Conservation (phyloP, 225 moss, liverwort and hornwort species). For the Anthoceros angustus region DNA sequence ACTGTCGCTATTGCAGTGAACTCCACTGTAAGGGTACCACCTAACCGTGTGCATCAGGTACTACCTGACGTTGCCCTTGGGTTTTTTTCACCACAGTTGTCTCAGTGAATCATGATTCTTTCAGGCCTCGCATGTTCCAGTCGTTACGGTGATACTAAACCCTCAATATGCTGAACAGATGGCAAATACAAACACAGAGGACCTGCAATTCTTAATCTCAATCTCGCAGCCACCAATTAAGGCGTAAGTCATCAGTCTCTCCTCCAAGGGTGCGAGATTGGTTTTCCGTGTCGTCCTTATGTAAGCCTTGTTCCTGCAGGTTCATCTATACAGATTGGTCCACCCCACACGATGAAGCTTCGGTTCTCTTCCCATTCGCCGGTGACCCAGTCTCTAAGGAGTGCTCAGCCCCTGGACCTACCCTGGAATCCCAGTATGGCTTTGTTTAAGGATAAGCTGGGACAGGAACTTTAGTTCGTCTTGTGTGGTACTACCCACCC, state of each 20-base stretch:
- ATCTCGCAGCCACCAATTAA: conserved; percentile 41
- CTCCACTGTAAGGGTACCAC: conserved; percentile 48
- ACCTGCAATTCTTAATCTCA: conserved; percentile 20
- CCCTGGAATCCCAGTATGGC: no score
- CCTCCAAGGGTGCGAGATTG: background rate
- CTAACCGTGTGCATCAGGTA: conserved; percentile 72
- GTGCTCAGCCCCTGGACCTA: no score
- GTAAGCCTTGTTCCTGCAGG: conserved; percentile 15
- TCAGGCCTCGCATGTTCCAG: background rate
- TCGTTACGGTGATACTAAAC: background rate
- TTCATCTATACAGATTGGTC: conserved; percentile 31
- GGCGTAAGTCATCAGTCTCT: conserved; percentile 17
- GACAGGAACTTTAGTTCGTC: no score
- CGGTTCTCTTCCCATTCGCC: background rate
- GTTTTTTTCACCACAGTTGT: background rate
- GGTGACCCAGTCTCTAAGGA: no score
- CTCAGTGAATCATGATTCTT: background rate
- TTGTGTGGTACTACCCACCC: no score
- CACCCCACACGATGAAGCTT: conserved; percentile 20
- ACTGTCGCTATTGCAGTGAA: conserved; percentile 32
- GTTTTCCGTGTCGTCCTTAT: background rate
- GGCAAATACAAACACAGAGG: conserved; percentile 22
- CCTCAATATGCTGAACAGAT: conserved; percentile 15
- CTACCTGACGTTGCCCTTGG: background rate
- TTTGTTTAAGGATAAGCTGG: no score